Conservation (phyloP, 75 land plant genomes). For the Picea sitchensis region DNA sequence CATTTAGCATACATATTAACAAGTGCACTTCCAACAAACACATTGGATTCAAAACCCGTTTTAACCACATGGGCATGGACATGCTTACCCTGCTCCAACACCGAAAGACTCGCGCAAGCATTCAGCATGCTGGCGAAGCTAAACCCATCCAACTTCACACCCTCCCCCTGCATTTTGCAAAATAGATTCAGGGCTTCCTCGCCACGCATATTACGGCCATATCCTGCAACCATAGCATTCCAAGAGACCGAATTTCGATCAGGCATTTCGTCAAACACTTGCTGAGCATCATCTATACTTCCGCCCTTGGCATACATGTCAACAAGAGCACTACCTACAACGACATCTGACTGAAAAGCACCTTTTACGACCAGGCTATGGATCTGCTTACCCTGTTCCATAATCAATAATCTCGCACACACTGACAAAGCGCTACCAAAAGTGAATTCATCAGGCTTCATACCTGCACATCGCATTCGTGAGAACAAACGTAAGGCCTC, state of each 20-base stretch:
- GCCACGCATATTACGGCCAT: constrained; percentile 14
- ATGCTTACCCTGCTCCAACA: constrained; percentile 15
- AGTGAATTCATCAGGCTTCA: constrained; percentile 16
- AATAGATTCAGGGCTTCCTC: constrained; percentile 21
- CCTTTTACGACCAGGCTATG: constrained; percentile 7
- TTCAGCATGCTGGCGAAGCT: constrained; percentile 15
- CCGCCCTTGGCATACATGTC: constrained; percentile 35
- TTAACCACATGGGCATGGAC: constrained; percentile 7
- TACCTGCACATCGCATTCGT: constrained; percentile 6
- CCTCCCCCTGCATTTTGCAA: constrained; percentile 14
- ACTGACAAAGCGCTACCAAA: constrained; percentile 3
- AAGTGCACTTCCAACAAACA: neutral
- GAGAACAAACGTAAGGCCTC: constrained; percentile 17
- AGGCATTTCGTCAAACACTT: constrained; percentile 18
- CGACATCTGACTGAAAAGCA: constrained; percentile 1
- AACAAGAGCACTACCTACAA: constrained; percentile 11
- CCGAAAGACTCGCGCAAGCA: constrained; percentile 21
- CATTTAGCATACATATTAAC: neutral
- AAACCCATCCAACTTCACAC: constrained; percentile 17
- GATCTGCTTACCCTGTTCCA: constrained; percentile 6
- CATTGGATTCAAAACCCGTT: neutral
- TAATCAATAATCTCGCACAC: constrained; percentile 14
- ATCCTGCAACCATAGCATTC: constrained; percentile 27
- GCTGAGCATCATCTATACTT: constrained; percentile 13
- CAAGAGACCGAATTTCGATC: constrained; percentile 17